Evolutionary conservation across 163 green algal species (phyloP).

Genomic region (Scenedesmus sp.): DNA sequence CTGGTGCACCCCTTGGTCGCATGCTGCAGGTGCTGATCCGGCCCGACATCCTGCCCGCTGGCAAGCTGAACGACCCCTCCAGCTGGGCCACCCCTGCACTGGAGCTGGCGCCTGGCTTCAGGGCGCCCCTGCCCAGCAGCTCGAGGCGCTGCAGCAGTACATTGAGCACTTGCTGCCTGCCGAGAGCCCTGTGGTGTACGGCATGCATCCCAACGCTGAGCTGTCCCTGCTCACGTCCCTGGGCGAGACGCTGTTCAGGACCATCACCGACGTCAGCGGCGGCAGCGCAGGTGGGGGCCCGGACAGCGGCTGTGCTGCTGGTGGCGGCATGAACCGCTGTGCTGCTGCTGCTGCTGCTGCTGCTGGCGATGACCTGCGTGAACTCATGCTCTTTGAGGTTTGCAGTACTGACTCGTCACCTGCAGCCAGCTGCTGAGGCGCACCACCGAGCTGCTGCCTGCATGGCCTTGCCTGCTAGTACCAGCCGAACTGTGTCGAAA

Average conservation of each 20-base stretch:
- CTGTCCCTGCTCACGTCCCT: constrained; percentile 87
- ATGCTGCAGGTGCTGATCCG: constrained; percentile 73
- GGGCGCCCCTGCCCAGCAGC: constrained; percentile 74
- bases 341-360: background rate
- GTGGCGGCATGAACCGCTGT: background rate
- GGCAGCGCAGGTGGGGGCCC: constrained; percentile 77
- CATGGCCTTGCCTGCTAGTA: too few species aligned
- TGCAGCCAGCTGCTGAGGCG: too few species aligned
- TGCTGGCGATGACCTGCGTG: too few species aligned
- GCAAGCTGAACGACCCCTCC: constrained; percentile 60
- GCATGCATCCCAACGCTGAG: constrained; percentile 92
- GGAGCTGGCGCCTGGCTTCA: constrained; percentile 87
- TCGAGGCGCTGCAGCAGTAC: constrained; percentile 80
- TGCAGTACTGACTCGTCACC: too few species aligned
- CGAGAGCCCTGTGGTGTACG: constrained; percentile 89
- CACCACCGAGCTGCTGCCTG: background rate
- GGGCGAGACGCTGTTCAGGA: constrained; percentile 90
- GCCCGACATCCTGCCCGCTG: constrained; percentile 79
- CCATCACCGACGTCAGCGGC: constrained; percentile 82
- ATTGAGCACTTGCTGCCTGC: constrained; percentile 85
- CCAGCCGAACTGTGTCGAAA: background rate
- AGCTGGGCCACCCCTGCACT: constrained; percentile 73
- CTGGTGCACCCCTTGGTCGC: background rate
- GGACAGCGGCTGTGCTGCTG: too few species aligned
- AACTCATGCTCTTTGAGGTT: too few species aligned